A percentile compares a stretch with the other conserved stretches of the same genome.
Evolutionary conservation across 345 rosid species (phyloP).

Genomic region (Salix caprea): DNA sequence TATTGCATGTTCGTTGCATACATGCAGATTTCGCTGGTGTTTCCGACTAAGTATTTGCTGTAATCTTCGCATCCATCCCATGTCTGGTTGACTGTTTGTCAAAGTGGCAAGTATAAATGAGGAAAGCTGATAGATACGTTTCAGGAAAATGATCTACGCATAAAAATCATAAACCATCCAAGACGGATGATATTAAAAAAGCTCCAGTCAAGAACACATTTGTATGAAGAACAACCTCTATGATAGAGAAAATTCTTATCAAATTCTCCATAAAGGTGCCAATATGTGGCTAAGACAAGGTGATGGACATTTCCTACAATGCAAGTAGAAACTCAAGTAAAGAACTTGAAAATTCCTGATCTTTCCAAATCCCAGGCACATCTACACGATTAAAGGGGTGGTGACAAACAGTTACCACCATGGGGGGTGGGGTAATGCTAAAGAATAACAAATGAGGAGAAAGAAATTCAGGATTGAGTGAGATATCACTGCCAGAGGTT

Average conservation of each 20-base stretch:
- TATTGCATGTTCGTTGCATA: constrained; percentile 29
- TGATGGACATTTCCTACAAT: no score
- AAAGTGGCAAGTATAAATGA: background rate
- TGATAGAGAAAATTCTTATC: no score
- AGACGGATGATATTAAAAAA: no score
- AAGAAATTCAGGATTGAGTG: background rate
- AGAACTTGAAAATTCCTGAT: background rate
- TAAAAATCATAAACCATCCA: background rate
- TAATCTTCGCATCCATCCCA: constrained; percentile 93
- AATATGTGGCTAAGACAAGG: no score
- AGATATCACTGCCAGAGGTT: background rate
- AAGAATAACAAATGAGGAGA: background rate
- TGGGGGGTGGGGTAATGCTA: background rate
- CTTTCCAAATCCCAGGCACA: background rate
- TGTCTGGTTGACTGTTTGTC: constrained; percentile 67
- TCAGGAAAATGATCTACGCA: background rate
- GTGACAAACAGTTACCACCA: background rate
- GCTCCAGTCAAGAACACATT: no score
- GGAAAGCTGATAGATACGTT: background rate
- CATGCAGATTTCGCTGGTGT: constrained; percentile 87
- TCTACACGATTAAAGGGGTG: background rate
- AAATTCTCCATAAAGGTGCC: no score
- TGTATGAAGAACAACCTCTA: no score
- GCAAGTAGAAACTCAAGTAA: background rate
- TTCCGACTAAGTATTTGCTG: constrained; percentile 91